Percentiles rank a stretch among this genome's conserved stretches.
These are phyloP conservation scores for Neopestalotiopsis sp. DNA, from an alignment of 2,329 filamentous ascomycete species.

Conservation along the genomic window DNA sequence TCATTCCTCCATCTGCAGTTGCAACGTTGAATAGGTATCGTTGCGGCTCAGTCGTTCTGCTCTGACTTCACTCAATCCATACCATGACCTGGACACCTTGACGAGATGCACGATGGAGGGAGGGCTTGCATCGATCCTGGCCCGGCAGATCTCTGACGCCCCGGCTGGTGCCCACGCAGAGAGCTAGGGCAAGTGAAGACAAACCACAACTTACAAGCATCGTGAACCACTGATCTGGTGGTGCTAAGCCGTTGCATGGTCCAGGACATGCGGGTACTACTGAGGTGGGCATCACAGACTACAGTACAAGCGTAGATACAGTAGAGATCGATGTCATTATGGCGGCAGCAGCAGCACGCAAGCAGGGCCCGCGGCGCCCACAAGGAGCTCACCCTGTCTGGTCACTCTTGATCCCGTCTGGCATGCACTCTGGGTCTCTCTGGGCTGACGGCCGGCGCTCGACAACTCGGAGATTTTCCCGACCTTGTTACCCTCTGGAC, in stretches of 20 bases:
- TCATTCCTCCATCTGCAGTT: too few species aligned
- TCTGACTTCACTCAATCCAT: not conserved
- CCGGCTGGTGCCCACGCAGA: slow-evolving; percentile 10
- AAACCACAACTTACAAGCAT: slow-evolving; percentile 9
- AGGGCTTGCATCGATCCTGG: slow-evolving; percentile 19
- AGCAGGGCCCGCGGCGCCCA: not conserved
- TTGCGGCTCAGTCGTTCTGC: not conserved
- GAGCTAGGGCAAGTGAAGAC: not conserved
- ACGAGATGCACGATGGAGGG: slow-evolving; percentile 12
- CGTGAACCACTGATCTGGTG: slow-evolving; percentile 14
- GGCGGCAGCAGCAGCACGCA: not conserved
- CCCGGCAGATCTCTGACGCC: slow-evolving; percentile 19
- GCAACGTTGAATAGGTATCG: not conserved
- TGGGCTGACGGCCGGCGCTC: not conserved
- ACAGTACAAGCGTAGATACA: not conserved
- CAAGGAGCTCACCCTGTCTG: slow-evolving; percentile 12
- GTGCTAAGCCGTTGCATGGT: slow-evolving; percentile 3
- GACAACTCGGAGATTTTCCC: slow-evolving; percentile 20
- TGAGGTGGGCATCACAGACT: not conserved
- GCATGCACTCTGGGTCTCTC: not conserved
- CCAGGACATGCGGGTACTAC: not conserved
- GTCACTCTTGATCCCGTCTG: not conserved
- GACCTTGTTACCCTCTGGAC: slow-evolving; percentile 13
- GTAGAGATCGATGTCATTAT: not conserved
- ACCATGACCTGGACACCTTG: not conserved